phyloP scores from a whole-genome alignment of 805 yeast genomes.

The Wickerhamiella allomyrinae region DNA sequence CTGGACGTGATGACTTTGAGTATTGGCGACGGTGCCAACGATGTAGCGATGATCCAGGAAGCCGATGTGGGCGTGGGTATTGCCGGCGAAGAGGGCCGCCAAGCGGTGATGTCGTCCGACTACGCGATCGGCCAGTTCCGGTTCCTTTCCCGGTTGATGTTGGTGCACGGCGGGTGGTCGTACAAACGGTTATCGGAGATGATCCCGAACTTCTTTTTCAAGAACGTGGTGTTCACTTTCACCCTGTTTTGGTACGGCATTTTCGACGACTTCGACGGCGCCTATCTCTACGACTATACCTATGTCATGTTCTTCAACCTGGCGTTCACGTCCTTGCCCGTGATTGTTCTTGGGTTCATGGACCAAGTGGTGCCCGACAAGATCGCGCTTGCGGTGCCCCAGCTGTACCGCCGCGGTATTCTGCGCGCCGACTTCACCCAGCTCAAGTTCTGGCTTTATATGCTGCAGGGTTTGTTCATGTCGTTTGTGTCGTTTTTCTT shows the following conservation, averaged over 20 bases:
- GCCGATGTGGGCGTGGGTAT: slow-evolving; percentile 78
- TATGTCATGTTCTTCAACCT: slow-evolving; percentile 66
- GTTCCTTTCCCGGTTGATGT: slow-evolving; percentile 45
- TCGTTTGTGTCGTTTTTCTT: slow-evolving; percentile 55
- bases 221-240: slow-evolving; percentile 60
- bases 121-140: slow-evolving; percentile 73
- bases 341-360: slow-evolving; percentile 54
- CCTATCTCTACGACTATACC: slow-evolving; percentile 66
- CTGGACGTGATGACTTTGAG: slow-evolving; percentile 67
- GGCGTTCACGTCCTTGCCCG: slow-evolving; percentile 73
- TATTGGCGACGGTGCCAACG: slow-evolving; percentile 79
- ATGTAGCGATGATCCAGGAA: slow-evolving; percentile 79
- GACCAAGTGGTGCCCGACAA: slow-evolving; percentile 67
- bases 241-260: slow-evolving; percentile 71
- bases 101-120: slow-evolving; percentile 78
- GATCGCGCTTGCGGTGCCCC: slow-evolving; percentile 55
- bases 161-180: slow-evolving; percentile 77
- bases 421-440: slow-evolving; percentile 51
- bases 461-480: slow-evolving; percentile 64
- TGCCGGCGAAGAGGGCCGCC: slow-evolving; percentile 80
- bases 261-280: slow-evolving; percentile 55
- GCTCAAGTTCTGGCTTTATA: slow-evolving; percentile 44
- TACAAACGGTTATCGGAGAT: slow-evolving; percentile 61
- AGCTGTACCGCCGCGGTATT: slow-evolving; percentile 56
- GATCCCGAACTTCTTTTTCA: slow-evolving; percentile 71